Conservation (phyloP, 371 early-diverging fungal genomes). For the Haplosporangium sp. region DNA sequence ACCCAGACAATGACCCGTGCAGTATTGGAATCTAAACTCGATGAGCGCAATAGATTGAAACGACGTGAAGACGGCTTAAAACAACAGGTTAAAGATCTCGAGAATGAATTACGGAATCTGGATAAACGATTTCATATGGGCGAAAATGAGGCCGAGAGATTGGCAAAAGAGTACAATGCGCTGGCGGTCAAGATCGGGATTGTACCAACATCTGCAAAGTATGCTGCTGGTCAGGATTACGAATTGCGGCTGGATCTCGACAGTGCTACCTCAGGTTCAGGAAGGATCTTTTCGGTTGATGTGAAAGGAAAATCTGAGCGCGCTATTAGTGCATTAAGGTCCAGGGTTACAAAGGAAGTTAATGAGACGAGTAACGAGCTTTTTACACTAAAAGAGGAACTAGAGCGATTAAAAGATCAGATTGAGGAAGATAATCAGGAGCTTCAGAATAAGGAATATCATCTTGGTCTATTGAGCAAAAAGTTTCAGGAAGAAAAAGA, state of each 20-base stretch:
- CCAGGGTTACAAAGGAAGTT: conserved; percentile 24
- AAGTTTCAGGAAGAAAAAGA: conserved; percentile 49
- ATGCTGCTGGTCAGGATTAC: conserved; percentile 41
- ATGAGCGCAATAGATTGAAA: conserved; percentile 31
- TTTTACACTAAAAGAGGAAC: conserved; percentile 16
- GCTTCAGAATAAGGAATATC: conserved; percentile 29
- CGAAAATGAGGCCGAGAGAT: conserved; percentile 30
- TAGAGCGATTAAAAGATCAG: conserved; percentile 38
- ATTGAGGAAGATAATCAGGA: conserved; percentile 23
- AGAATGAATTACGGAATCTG: conserved; percentile 24
- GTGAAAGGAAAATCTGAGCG: conserved; percentile 28
- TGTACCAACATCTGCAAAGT: conserved; percentile 25
- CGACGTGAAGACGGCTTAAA: conserved; percentile 34
- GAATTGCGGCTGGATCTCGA: conserved; percentile 40
- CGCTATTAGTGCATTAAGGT: conserved; percentile 28
- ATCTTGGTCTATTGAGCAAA: conserved; percentile 15
- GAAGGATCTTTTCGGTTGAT: conserved; percentile 31
- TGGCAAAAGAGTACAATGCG: conserved; percentile 35
- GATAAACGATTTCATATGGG: conserved; percentile 25
- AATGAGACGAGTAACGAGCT: conserved; percentile 24
- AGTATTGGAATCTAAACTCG: conserved; percentile 41
- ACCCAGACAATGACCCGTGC: conserved; percentile 40
- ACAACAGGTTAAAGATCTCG: conserved; percentile 24
- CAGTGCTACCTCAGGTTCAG: conserved; percentile 15
- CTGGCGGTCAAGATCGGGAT: conserved; percentile 44